Evolutionary conservation across 208 protist genomes (phyloP).

Genomic region (Leishmania major): DNA sequence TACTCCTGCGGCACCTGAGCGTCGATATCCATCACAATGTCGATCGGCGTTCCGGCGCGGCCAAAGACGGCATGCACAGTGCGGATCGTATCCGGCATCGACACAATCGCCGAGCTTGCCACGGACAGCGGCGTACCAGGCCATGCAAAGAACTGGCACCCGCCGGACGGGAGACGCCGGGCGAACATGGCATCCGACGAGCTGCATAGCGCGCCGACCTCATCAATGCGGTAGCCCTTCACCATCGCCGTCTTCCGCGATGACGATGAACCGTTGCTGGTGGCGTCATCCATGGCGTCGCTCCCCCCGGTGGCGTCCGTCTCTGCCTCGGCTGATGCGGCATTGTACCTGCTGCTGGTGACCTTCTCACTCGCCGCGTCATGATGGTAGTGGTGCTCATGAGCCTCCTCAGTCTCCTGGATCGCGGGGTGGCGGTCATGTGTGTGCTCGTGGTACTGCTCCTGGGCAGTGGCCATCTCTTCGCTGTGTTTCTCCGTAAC

Average conservation of each 20-base stretch:
- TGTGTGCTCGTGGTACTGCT: not conserved
- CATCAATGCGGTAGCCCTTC: constrained; percentile 80
- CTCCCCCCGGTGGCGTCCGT: not conserved
- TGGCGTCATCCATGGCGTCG: not conserved
- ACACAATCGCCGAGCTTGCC: constrained; percentile 72
- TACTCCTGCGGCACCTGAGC: constrained; percentile 84
- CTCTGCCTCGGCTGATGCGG: not conserved
- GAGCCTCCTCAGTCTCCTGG: not conserved
- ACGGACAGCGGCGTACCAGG: constrained; percentile 72
- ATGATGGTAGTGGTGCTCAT: not conserved
- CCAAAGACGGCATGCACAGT: constrained; percentile 90
- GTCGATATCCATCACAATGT: constrained; percentile 88
- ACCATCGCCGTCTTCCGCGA: constrained; percentile 77
- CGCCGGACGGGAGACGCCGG: constrained; percentile 71
- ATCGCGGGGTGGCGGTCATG: not conserved
- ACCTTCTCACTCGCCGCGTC: not conserved
- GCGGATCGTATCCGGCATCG: constrained; percentile 87
- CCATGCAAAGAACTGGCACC: constrained; percentile 91
- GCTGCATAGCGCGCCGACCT: constrained; percentile 66
- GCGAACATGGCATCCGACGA: constrained; percentile 78
- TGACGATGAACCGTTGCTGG: not conserved
- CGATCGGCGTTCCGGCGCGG: constrained; percentile 64
- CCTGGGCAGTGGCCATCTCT: not conserved
- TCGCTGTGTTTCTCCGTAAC: not conserved
- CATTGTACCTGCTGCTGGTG: not conserved